These are phyloP conservation scores for Schizothecium vesticola DNA, from an alignment of 495 filamentous ascomycete species.

Conservation along the genomic window DNA sequence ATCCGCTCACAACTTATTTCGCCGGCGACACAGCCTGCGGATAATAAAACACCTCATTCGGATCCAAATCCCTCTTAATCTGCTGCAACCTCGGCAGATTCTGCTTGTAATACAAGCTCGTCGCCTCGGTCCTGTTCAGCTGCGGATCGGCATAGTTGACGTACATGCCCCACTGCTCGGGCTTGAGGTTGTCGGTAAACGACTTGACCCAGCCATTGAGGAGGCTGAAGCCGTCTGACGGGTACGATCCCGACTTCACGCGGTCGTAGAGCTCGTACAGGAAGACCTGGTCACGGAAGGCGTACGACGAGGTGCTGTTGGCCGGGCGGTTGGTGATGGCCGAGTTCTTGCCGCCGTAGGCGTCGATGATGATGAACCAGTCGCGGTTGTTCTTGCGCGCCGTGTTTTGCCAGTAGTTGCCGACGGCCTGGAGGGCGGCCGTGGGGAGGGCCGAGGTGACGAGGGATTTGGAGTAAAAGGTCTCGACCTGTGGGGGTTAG, in stretches of 20 bases:
- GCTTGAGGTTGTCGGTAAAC: constrained; percentile 27
- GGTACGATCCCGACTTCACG: constrained; percentile 20
- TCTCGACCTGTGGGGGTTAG: constrained; percentile 33
- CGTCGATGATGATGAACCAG: constrained; percentile 43
- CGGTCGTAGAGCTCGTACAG: constrained; percentile 40
- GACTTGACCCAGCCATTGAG: constrained; percentile 36
- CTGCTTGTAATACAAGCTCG: constrained; percentile 46
- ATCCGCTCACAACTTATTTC: not conserved
- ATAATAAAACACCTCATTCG: constrained; percentile 57
- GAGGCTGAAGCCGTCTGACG: constrained; percentile 32
- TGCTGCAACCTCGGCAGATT: constrained; percentile 47
- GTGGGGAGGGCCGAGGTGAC: constrained; percentile 34
- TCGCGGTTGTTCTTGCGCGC: constrained; percentile 31
- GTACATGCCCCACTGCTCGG: constrained; percentile 41
- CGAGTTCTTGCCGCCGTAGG: constrained; percentile 41
- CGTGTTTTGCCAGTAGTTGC: constrained; percentile 37
- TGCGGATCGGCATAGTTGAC: constrained; percentile 43
- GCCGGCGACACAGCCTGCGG: constrained; percentile 50
- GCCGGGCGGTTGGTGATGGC: constrained; percentile 32
- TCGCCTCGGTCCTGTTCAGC: constrained; percentile 33
- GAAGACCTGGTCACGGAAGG: constrained; percentile 29
- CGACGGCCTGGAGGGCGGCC: constrained; percentile 30
- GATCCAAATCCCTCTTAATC: constrained; percentile 54
- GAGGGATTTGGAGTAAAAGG: constrained; percentile 43
- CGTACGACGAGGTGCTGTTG: constrained; percentile 33